Evolutionary conservation across 2,329 filamentous ascomycete species (phyloP), one percentile per base, ranked within the genome.

Genomic region (Cladorrhinum sp.): DNA sequence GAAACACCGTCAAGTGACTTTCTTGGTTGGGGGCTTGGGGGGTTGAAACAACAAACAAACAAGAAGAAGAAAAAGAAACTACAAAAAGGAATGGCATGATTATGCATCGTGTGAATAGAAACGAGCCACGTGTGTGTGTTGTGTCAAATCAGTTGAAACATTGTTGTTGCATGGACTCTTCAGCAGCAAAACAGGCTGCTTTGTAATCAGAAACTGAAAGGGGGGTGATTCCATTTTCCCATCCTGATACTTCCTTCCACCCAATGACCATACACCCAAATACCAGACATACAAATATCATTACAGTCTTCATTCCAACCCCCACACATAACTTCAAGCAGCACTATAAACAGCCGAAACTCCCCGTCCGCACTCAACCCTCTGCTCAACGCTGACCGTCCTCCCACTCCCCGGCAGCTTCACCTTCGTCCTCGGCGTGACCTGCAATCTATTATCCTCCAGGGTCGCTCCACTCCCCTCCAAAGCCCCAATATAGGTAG

Each of bases 321-420:
- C 36, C 16, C 14, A 8, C 14, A 42, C 36, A 42, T n/a, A 14
- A 5, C n/a, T 16, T 68, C 58, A 76, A n/a, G 70, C 67, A 8
- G 68, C 72, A 4, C 91, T 96, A 76, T 95, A 98, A 3, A 96
- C 88, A 16, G 87, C 91, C 60, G 90, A 94, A 12, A 93, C 87
- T 65, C 85, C 87, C 64, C 90, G 84, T 18, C 94, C 94, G 72
- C 93, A 97, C 73, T 95, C 91, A 10, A 96, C 87, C 67, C 87
- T 87, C 77, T 97, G 94, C 78, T 96, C 92, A 66, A 96, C 78
- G 58, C 82, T 88, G 16, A 89, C 88, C 71, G 82, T 90, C 69
- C 89, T 80, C 1, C 90, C 90, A 61, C 79, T 78, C 2, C 83
- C 85, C 7, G 26, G 26, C 26, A 95, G 73, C 60, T 81, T 84